Evolutionary conservation across 805 yeast species (phyloP), one percentile per base, ranked within the genome.

Genomic region (Metschnikowia proteae): DNA sequence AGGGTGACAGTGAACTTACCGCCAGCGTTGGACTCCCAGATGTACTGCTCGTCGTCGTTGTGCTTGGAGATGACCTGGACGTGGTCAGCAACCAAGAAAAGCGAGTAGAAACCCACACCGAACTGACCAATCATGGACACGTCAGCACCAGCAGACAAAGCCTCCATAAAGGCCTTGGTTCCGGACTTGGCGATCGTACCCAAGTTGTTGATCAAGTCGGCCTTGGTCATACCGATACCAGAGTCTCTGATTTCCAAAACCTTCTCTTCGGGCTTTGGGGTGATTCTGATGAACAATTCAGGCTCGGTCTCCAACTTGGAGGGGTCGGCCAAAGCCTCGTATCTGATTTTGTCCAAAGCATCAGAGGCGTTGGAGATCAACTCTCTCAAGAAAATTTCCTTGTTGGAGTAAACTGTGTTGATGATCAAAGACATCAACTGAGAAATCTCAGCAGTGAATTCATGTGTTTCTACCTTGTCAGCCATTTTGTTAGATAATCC

Each of bases 181-280:
- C 99, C 99, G 60, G 99, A 94, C 79, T 94, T 94, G 69, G 99
- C 99, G 70, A 94, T 94, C 60, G 98, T 94, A 86, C 99, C 99
- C 75, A 94, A 87, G 81, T 94, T 94, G 85, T 95, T 94, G 67
- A 94, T 92, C 70, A 94, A 81, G 70, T 94, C 99, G 61, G 97
- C 95, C 81, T 94, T 94, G 78, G 99, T 94, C 97, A 94, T 90
- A 91, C 99, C 99, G 65, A 94, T 89, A 91, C 99, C 99, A 52
- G 98, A 83, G 74, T 94, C 99, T 80, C 98, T 90, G 72, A 94
- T 87, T 78, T 94, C 98, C 67, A 94, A 80, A 53, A 92, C 85
- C 73, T 90, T 89, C 68, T 84, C 82, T 62, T 94, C 99, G 73
- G 96, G 96, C 71, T 77, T 83, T 72, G 99, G 99, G 58, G 96